phyloP scores from a whole-genome alignment of 2,329 filamentous ascomycete species.

The Diaporthe ilicicola region DNA sequence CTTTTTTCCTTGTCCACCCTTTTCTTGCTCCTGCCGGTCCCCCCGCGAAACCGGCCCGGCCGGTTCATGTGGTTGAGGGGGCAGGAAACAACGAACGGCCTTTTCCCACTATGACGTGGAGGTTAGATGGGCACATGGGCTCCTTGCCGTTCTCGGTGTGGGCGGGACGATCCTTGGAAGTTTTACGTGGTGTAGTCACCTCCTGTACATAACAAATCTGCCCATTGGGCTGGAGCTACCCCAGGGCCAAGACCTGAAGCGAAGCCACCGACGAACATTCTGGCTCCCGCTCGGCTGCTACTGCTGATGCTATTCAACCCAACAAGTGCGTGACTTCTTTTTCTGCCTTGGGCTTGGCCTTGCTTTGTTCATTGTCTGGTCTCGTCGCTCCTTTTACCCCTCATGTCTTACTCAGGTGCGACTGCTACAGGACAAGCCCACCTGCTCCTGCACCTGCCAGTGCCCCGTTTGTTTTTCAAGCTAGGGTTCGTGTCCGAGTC shows the following conservation, averaged over 20 bases:
- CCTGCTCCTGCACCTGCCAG: neutral
- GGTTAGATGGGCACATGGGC: neutral
- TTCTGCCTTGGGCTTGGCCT: no score
- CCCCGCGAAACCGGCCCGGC: neutral
- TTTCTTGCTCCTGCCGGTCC: neutral
- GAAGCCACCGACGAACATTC: conserved; percentile 10
- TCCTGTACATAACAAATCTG: neutral
- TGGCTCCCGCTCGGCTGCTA: neutral
- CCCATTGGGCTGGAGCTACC: neutral
- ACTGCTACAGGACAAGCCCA: neutral
- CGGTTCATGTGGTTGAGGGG: neutral
- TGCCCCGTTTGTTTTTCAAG: neutral
- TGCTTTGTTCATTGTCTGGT: neutral
- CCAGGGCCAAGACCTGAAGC: conserved; percentile 6
- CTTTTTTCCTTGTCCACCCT: neutral
- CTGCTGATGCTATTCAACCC: neutral
- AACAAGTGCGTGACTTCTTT: neutral
- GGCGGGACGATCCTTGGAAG: neutral
- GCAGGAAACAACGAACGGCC: neutral
- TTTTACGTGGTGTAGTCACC: neutral
- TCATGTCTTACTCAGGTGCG: conserved; percentile 22
- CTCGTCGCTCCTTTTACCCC: neutral
- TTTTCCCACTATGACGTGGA: neutral
- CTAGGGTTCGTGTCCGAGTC: no score
- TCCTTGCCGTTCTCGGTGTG: neutral